Conservation (phyloP, 805 yeast genomes). For the Maudiozyma barnettii region DNA sequence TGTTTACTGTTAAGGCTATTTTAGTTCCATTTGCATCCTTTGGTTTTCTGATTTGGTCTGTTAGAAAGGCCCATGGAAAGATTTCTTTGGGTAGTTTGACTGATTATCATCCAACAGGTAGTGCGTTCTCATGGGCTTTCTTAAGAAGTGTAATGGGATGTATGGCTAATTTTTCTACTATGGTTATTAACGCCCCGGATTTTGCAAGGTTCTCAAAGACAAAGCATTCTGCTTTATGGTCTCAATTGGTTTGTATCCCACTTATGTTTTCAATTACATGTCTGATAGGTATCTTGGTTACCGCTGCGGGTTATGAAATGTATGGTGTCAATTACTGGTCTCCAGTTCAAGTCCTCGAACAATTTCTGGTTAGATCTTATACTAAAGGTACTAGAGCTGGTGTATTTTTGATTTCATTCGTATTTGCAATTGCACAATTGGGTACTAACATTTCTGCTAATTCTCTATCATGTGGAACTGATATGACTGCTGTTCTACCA, state of each 20-base stretch:
- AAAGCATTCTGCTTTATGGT: slow-evolving; percentile 35
- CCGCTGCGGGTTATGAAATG: slow-evolving; percentile 49
- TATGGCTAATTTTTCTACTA: slow-evolving; percentile 69
- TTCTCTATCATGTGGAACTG: slow-evolving; percentile 66
- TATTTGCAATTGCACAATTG: slow-evolving; percentile 68
- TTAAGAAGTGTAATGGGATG: slow-evolving; percentile 63
- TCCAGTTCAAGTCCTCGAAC: slow-evolving; percentile 50
- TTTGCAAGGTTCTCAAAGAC: slow-evolving; percentile 64
- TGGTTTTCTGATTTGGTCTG: slow-evolving; percentile 75
- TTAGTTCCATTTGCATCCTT: slow-evolving; percentile 77
- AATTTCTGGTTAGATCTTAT: slow-evolving; percentile 31
- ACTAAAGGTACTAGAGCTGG: slow-evolving; percentile 54
- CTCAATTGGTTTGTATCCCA: slow-evolving; percentile 56
- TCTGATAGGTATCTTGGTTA: slow-evolving; percentile 66
- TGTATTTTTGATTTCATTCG: slow-evolving; percentile 61
- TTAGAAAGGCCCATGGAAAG: slow-evolving; percentile 63
- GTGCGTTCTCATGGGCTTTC: slow-evolving; percentile 52
- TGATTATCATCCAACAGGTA: slow-evolving; percentile 15
- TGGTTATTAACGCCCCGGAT: slow-evolving; percentile 76
- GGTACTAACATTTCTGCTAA: slow-evolving; percentile 73
- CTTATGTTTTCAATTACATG: slow-evolving; percentile 64
- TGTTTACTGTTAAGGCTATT: slow-evolving; percentile 74
- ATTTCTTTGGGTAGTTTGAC: slow-evolving; percentile 22
- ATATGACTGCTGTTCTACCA: slow-evolving; percentile 58
- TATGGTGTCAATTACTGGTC: slow-evolving; percentile 37